Conservation (phyloP, 805 yeast species). For the Phaffomyces opuntiae region DNA sequence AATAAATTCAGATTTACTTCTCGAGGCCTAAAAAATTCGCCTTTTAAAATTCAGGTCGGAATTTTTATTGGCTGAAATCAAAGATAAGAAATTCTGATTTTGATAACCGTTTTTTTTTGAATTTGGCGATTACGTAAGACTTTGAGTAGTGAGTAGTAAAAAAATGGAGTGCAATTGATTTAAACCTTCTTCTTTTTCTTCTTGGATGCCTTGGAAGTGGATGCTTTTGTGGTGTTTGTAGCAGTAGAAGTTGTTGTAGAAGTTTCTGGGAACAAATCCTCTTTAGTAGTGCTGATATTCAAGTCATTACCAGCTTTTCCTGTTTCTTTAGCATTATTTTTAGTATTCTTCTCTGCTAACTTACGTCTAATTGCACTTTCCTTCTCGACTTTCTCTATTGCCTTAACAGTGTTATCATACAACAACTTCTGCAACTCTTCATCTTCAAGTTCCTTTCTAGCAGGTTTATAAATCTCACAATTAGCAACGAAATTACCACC, state of each 20-base stretch:
- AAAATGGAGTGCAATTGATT: background rate
- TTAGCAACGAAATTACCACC: conserved; percentile 74
- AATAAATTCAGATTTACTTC: too few species aligned
- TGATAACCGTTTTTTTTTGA: background rate
- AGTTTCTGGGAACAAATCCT: background rate
- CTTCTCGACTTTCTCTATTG: conserved; percentile 59
- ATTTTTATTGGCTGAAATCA: background rate
- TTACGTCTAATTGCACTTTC: conserved; percentile 64
- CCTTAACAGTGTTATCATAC: conserved; percentile 52
- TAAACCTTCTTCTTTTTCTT: background rate
- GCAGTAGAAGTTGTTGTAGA: background rate
- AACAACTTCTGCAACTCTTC: conserved; percentile 51
- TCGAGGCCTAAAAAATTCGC: too few species aligned
- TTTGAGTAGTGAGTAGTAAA: background rate
- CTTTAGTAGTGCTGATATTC: background rate
- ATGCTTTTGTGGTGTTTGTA: background rate
- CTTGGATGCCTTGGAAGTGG: background rate
- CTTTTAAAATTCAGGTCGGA: background rate
- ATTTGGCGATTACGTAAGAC: background rate
- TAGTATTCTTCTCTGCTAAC: conserved; percentile 10
- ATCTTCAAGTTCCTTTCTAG: conserved; percentile 60
- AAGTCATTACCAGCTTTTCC: background rate
- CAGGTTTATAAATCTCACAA: conserved; percentile 48
- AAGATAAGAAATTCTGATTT: background rate
- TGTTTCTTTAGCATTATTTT: background rate